phyloP scores from a whole-genome alignment of 495 filamentous ascomycete species.

The Aspergillus sclerotiicarbonarius region DNA sequence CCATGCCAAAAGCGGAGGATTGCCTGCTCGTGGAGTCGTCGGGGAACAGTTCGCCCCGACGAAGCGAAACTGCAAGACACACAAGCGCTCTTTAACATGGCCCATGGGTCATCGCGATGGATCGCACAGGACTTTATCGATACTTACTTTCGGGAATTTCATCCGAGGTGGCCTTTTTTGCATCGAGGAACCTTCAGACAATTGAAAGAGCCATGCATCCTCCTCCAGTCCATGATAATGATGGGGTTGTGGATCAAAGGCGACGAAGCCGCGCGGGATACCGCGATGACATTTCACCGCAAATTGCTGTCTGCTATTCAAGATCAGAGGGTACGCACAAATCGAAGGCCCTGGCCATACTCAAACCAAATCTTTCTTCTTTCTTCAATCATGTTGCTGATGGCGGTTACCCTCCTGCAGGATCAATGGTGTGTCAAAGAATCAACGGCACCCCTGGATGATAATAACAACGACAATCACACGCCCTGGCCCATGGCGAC shows the following conservation, averaged over 20 bases:
- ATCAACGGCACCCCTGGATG: background rate
- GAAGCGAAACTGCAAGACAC: no score
- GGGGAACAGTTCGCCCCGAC: no score
- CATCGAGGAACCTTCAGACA: constrained; percentile 21
- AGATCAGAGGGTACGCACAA: constrained; percentile 18
- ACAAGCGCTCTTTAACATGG: no score
- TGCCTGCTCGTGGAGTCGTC: no score
- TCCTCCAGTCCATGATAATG: constrained; percentile 22
- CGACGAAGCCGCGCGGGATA: constrained; percentile 4
- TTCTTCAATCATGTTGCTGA: background rate
- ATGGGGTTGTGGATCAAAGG: constrained; percentile 23
- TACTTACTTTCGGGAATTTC: no score
- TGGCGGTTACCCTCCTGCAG: background rate
- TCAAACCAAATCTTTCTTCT: background rate
- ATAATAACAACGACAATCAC: no score
- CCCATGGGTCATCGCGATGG: no score
- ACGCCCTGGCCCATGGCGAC: constrained; percentile 25
- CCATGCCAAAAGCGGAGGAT: no score
- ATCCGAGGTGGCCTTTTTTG: constrained; percentile 21
- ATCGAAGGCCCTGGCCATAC: background rate
- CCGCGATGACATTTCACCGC: constrained; percentile 17
- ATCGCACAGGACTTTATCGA: no score
- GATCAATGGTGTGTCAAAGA: constrained; percentile 15
- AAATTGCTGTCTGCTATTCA: constrained; percentile 16
- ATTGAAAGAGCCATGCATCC: constrained; percentile 16